A percentile compares a stretch with the other conserved stretches of the same genome.
Conservation (phyloP, 805 yeast species). For the Ogataea kodamae region DNA sequence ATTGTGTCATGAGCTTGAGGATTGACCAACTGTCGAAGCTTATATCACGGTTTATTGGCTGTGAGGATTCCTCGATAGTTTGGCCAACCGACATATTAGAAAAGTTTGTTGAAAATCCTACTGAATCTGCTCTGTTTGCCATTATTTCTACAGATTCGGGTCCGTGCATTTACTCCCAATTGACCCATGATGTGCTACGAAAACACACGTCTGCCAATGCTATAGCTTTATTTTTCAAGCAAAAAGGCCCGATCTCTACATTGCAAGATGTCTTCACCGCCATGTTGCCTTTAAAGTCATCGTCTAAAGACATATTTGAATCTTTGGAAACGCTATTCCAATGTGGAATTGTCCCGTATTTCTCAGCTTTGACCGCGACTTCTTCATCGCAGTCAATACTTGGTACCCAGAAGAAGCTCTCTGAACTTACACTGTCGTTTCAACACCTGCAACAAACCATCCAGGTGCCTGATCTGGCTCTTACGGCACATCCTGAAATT, state of each 20-base stretch:
- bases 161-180: too few relatives aligned
- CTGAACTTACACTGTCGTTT: constrained; percentile 64
- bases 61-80: too few relatives aligned
- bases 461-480: constrained; percentile 60
- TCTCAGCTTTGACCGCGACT: constrained; percentile 44
- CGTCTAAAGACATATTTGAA: constrained; percentile 32
- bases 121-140: constrained; percentile 4
- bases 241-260: constrained; percentile 11
- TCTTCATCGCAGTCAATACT: constrained; percentile 35
- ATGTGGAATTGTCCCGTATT: constrained; percentile 65
- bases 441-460: constrained; percentile 65
- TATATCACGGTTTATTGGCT: too few relatives aligned
- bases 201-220: too few relatives aligned
- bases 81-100: too few relatives aligned
- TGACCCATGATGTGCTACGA: too few relatives aligned
- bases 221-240: constrained; percentile 11
- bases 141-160: too few relatives aligned
- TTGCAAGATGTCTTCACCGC: constrained; percentile 6
- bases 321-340: constrained; percentile 56
- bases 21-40: too few relatives aligned
- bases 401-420: constrained; percentile 57
- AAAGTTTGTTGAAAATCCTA: constrained; percentile 1
- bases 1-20: too few relatives aligned
- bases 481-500: constrained; percentile 51
- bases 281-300: constrained; percentile 8